These are phyloP conservation scores for Misopates orontium DNA, from an alignment of 257 asterid species.

Conservation along the genomic window DNA sequence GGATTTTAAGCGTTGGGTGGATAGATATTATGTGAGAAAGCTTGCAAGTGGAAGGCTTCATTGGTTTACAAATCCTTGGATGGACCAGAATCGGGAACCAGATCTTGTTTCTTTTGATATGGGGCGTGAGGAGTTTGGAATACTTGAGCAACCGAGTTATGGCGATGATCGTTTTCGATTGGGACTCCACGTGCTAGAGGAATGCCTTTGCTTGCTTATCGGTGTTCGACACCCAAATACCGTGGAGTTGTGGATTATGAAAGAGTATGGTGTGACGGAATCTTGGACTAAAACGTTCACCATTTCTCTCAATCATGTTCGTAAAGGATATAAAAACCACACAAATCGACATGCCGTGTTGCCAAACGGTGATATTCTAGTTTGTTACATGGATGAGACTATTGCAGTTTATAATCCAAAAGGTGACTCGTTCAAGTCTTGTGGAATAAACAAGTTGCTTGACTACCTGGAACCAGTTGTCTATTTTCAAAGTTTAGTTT, in stretches of 20 bases:
- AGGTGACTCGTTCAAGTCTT: no score
- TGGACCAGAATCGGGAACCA: no score
- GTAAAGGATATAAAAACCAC: no score
- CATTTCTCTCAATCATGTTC: no score
- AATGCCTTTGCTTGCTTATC: neutral
- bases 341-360: no score
- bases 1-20: neutral
- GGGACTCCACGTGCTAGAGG: neutral
- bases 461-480: no score
- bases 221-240: neutral
- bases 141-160: neutral
- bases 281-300: no score
- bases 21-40: neutral
- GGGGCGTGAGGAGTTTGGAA: neutral
- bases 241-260: constrained; percentile 2
- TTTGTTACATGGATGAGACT: no score
- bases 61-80: neutral
- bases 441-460: no score
- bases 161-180: neutral
- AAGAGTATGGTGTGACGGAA: neutral
- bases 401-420: no score
- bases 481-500: no score
- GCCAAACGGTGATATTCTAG: no score
- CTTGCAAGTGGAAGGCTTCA: neutral
- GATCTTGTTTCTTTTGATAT: neutral